phyloP scores from a whole-genome alignment of 768 basidiomycete genomes.

The Peribolospora kevripleyi region DNA sequence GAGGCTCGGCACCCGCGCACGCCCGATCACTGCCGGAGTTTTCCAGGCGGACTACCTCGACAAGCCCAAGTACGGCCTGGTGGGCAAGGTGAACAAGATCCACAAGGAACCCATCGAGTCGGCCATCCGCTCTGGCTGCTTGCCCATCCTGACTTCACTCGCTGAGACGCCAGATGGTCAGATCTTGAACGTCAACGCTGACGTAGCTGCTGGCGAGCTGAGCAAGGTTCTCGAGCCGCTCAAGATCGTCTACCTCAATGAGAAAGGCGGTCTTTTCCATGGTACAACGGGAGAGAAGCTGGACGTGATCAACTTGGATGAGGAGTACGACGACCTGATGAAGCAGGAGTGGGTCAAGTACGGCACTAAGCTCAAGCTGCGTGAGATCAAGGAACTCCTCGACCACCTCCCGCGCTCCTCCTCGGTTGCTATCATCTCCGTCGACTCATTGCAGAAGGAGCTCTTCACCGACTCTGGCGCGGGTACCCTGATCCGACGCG shows the following conservation, averaged over 20 bases:
- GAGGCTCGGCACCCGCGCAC: slow-evolving; percentile 79
- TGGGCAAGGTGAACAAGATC: slow-evolving; percentile 80
- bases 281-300: slow-evolving; percentile 91
- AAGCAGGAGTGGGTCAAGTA: slow-evolving; percentile 98
- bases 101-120: slow-evolving; percentile 95
- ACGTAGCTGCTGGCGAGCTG: slow-evolving; percentile 91
- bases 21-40: slow-evolving; percentile 91
- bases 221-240: slow-evolving; percentile 93
- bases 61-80: slow-evolving; percentile 77
- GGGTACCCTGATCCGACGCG: slow-evolving; percentile 89
- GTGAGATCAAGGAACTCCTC: slow-evolving; percentile 96
- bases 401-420: slow-evolving; percentile 95
- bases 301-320: slow-evolving; percentile 88
- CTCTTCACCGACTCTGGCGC: slow-evolving; percentile 96
- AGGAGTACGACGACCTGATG: slow-evolving; percentile 94
- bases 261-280: slow-evolving; percentile 94
- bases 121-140: slow-evolving; percentile 78
- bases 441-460: slow-evolving; percentile 79
- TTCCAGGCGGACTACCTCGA: slow-evolving; percentile 95
- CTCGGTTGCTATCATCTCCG: slow-evolving; percentile 91
- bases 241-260: slow-evolving; percentile 95
- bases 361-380: slow-evolving; percentile 93
- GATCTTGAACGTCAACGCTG: slow-evolving; percentile 95
- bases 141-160: slow-evolving; percentile 83
- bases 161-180: slow-evolving; percentile 93